Evolutionary conservation across 2,329 filamentous ascomycete genomes (phyloP), one percentile per base, ranked within the genome.

Genomic region (Apiospora hydei): DNA sequence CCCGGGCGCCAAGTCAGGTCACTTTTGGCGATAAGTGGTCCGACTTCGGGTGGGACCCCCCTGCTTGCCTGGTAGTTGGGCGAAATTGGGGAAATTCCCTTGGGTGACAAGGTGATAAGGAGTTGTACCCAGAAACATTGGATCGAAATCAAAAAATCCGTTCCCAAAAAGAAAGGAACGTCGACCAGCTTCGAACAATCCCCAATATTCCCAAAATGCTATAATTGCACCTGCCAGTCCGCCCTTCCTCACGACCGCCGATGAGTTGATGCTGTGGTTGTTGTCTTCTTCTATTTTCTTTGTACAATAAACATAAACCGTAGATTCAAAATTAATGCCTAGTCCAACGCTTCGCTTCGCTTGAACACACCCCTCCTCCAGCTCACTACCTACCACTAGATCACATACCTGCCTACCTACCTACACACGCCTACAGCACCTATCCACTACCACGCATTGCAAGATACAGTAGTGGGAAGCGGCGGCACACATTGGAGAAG

Each of bases 371-470:
- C 30, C 30, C n/a, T 18, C 57, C 34, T 21, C 10, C 57, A n/a
- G 18, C 57, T 41, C 57, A n/a, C 21, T 49, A n/a, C 46, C 26
- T 53, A 38, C 53, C 53, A 64, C 57, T 64, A 64, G 53, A n/a
- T 64, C 57, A 41, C 18, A 49, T 8, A 49, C 21, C 2, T 8
- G n/a, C 21, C 2, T 14, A 21, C 44, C 18, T 18, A 16, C 16
- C 18, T 6, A 21, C 57, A 41, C 18, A 49, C 46, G n/a, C 46
- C 46, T 10, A 49, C 41, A 43, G 41, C 10, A n/a, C 24, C 57
- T 41, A 64, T 64, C 57, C 57, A 64, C 57, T 64, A n/a, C 57
- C 18, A 64, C 57, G 57, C 57, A 49, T 49, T 49, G n/a, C 49
- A n/a, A 51, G 57, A 64, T 64, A 57, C 51, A 64, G 57, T 41